These are phyloP conservation scores for Nemania sp. DNA, from an alignment of 2,329 filamentous ascomycete species.

Conservation along the genomic window DNA sequence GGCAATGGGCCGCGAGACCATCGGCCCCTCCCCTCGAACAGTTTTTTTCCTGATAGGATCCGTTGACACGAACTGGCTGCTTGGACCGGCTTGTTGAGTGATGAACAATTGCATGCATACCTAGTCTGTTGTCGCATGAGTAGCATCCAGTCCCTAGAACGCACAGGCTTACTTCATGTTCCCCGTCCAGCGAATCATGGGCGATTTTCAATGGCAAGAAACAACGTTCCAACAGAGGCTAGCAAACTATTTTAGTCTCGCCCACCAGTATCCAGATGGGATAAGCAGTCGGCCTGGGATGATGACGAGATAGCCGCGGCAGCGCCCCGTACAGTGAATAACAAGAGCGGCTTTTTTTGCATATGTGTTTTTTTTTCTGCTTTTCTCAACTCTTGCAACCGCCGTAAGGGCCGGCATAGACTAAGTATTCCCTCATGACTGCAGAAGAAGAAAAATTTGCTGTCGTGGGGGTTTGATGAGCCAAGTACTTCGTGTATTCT, in stretches of 20 bases:
- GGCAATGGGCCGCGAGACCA: slow-evolving; percentile 13
- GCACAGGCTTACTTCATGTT: slow-evolving; percentile 1
- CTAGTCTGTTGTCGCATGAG: slow-evolving; percentile 5
- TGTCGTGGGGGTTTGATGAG: neutral
- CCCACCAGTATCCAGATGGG: slow-evolving; percentile 1
- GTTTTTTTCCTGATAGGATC: neutral
- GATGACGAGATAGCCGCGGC: slow-evolving; percentile 23
- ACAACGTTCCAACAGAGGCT: neutral
- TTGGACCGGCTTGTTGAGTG: slow-evolving; percentile 8
- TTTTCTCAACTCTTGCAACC: neutral
- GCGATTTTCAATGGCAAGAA: neutral
- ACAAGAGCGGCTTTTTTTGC: too few relatives aligned
- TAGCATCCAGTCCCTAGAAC: neutral
- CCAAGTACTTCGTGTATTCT: neutral
- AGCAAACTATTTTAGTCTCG: neutral
- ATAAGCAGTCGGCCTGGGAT: slow-evolving; percentile 4
- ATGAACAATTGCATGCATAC: slow-evolving; percentile 10
- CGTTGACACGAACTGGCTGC: slow-evolving; percentile 1
- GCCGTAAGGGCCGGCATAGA: neutral
- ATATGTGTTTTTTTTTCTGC: neutral
- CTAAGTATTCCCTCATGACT: slow-evolving; percentile 17
- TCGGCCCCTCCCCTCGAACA: slow-evolving; percentile 15
- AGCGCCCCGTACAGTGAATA: slow-evolving; percentile 24
- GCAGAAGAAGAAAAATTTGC: slow-evolving; percentile 18
- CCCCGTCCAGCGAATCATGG: slow-evolving; percentile 11